Base-by-base conservation (phyloP, 2,329 filamentous ascomycete genomes). In the Onygena corvina region DNA sequence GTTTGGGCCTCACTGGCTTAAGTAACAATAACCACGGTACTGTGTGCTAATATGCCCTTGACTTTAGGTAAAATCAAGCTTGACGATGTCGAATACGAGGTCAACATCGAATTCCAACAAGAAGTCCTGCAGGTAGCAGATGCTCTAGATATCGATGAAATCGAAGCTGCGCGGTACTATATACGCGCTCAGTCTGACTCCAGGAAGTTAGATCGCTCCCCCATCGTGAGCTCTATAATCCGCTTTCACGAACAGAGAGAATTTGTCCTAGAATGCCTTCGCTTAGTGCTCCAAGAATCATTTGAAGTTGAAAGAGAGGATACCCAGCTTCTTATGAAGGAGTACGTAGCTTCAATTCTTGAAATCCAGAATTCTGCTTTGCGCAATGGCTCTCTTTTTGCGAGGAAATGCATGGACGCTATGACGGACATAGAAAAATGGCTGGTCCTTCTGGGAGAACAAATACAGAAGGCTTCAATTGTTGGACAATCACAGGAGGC, bases 61-160 rank as follows among this genome's bases (percentile, higher is more conserved):
- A 16, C 2, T 33, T 42, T 48, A 92, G 88, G 86, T 51, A 89
- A 85, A 63, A 74, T 96, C 57, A 79, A 72, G 29, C 69, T 94
- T 51, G 77, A 78, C 57, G 83, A 81, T 54, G 76, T 79, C 29
- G 79, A 89, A 59, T 96, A 87, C 65, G 71, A 76, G 18, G 73
- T 98, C 69, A 95, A 94, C 67, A 77, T 85, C 50, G 81, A 87
- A 54, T 96, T 98, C 67, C 81, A 90, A 61, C 83, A 94, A 65
- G 80, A 83, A 57, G 79, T 81, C 20, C 73, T 94, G 27, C 79
- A 86, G 58, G 74, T 98, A 31, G 85, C 90, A 49, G 89, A 96
- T 65, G 86, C 87, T 57, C 74, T 95, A 53, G 82, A 94, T 59
- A 74, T 98, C 47, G 89, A 98, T 67, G 93, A 98, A 67, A 64